These are phyloP conservation scores for Westerdykella ornata DNA, from an alignment of 2,329 filamentous ascomycete genomes.

Conservation along the genomic window DNA sequence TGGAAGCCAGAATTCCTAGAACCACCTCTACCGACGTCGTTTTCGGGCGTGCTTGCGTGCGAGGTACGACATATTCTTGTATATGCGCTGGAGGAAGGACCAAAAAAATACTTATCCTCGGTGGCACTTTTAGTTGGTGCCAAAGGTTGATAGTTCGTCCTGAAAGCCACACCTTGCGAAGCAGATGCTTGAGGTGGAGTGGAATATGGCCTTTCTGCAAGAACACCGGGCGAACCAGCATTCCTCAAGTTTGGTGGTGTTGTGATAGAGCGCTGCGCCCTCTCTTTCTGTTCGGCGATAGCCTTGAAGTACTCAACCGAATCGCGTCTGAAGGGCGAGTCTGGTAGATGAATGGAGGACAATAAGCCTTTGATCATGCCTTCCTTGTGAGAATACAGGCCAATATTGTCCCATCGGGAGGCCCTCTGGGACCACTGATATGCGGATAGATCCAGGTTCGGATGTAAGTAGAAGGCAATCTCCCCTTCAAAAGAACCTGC, in stretches of 20 bases:
- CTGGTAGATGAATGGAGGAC: slow-evolving; percentile 37
- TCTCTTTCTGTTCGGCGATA: slow-evolving; percentile 36
- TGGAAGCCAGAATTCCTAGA: slow-evolving; percentile 22
- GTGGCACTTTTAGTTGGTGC: background rate
- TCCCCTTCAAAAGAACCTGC: slow-evolving; percentile 37
- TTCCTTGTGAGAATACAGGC: slow-evolving; percentile 38
- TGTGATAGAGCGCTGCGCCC: background rate
- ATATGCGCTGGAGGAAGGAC: slow-evolving; percentile 25
- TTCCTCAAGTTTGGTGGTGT: slow-evolving; percentile 11
- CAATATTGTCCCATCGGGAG: slow-evolving; percentile 43
- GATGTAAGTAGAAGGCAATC: slow-evolving; percentile 43
- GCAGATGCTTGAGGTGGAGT: background rate
- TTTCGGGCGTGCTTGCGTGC: background rate
- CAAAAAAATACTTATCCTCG: slow-evolving; percentile 10
- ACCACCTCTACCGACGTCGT: slow-evolving; percentile 2
- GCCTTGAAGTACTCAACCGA: slow-evolving; percentile 40
- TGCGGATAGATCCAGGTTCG: slow-evolving; percentile 43
- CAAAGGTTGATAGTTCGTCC: background rate
- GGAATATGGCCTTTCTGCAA: background rate
- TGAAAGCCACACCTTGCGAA: background rate
- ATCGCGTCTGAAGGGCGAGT: slow-evolving; percentile 31
- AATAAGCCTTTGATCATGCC: slow-evolving; percentile 42
- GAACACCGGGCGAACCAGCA: slow-evolving; percentile 4
- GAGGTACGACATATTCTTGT: background rate
- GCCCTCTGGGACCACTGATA: slow-evolving; percentile 41